A percentile compares a stretch with the other conserved stretches of the same genome.
These are phyloP conservation scores for Orbilia quercus DNA, from an alignment of 2,329 filamentous ascomycete genomes.

Conservation along the genomic window DNA sequence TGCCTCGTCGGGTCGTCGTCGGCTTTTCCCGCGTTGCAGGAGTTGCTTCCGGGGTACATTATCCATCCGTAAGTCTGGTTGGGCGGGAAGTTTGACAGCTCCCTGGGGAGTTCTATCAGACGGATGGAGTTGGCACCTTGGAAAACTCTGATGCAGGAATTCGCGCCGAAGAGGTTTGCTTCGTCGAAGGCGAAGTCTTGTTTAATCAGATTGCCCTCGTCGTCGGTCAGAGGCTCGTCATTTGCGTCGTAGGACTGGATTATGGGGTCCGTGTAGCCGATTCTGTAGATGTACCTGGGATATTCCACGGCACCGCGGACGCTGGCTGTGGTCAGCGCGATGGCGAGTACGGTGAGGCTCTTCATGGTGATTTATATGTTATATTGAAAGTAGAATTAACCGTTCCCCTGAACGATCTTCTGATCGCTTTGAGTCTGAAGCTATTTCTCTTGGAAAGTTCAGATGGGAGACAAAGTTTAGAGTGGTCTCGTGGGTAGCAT, in stretches of 20 bases:
- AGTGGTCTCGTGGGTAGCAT: background rate
- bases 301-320: constrained; percentile 5
- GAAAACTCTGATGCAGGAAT: constrained; percentile 22
- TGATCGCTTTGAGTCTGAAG: background rate
- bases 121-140: constrained; percentile 22
- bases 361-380: constrained; percentile 22
- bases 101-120: constrained; percentile 2
- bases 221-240: constrained; percentile 1
- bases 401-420: background rate
- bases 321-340: background rate
- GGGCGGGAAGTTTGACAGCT: background rate
- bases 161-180: constrained; percentile 18
- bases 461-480: background rate
- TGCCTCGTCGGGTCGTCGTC: background rate
- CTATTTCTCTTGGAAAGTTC: background rate
- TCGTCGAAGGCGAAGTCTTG: constrained; percentile 1
- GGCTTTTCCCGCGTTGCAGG: constrained; percentile 17
- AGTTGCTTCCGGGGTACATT: constrained; percentile 29
- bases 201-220: background rate
- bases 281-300: constrained; percentile 23
- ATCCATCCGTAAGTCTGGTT: constrained; percentile 34
- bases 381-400: background rate
- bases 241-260: constrained; percentile 18
- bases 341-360: background rate
- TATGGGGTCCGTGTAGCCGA: constrained; percentile 16